Conservation (phyloP, 208 protist genomes). For the Crithidia mellificae region DNA sequence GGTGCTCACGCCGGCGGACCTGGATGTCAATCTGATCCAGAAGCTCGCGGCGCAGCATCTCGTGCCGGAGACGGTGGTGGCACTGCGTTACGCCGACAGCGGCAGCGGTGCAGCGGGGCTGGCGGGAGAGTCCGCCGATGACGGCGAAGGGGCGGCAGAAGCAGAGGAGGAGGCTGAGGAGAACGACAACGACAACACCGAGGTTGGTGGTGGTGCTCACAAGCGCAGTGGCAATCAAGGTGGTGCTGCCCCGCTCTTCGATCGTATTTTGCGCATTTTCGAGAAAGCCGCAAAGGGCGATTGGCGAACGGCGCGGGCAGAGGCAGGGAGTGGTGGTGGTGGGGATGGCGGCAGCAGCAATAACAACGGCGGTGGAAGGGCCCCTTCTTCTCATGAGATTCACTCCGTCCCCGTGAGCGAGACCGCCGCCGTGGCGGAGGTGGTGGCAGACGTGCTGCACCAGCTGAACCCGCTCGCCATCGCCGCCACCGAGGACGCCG, state of each 20-base stretch:
- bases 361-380: neutral
- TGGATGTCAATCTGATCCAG: constrained; percentile 12
- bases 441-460: constrained; percentile 40
- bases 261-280: too few species aligned
- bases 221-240: too few species aligned
- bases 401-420: constrained; percentile 34
- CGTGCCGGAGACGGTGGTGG: constrained; percentile 32
- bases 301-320: too few species aligned
- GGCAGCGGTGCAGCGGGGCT: neutral
- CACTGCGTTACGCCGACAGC: neutral
- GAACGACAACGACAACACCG: constrained; percentile 7
- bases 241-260: too few species aligned
- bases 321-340: too few species aligned
- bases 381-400: constrained; percentile 28
- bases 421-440: constrained; percentile 32
- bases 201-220: too few species aligned
- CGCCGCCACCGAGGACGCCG: constrained; percentile 45
- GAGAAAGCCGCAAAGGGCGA: too few species aligned
- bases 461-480: constrained; percentile 57
- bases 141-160: constrained; percentile 1
- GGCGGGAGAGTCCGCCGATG: constrained; percentile 14
- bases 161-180: neutral
- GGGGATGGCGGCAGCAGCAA: too few species aligned
- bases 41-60: constrained; percentile 19
- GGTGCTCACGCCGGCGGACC: constrained; percentile 17